Conservation (phyloP, 495 filamentous ascomycete genomes). For the Amphirosellinia nigrospora region DNA sequence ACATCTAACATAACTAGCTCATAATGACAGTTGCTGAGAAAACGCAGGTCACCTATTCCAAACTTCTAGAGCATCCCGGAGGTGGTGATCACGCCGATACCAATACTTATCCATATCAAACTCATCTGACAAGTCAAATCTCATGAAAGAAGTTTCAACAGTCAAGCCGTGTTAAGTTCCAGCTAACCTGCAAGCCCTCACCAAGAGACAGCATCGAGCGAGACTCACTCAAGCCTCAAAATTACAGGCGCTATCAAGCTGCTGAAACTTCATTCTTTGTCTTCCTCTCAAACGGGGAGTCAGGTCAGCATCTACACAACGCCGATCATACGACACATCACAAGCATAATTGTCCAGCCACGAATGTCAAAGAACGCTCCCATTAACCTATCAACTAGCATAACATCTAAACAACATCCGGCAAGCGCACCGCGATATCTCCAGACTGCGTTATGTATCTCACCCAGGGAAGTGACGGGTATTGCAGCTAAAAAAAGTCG, state of each 20-base stretch:
- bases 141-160: background rate
- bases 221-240: background rate
- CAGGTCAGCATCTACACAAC: background rate
- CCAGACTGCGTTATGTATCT: conserved; percentile 97
- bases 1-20: too few relatives aligned
- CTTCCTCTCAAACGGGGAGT: background rate
- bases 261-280: background rate
- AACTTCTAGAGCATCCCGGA: too few relatives aligned
- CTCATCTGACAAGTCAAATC: background rate
- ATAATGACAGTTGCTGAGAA: too few relatives aligned
- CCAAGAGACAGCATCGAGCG: too few relatives aligned
- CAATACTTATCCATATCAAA: background rate
- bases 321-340: conserved; percentile 5
- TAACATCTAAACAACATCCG: conserved; percentile 72
- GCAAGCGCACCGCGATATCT: conserved; percentile 91
- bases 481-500: conserved; percentile 72
- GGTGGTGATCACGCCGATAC: background rate
- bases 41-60: too few relatives aligned
- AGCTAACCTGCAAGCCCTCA: too few relatives aligned
- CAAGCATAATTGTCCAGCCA: background rate
- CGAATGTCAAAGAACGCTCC: conserved; percentile 4
- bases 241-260: background rate
- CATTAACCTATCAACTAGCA: conserved; percentile 20
- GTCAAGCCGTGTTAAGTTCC: background rate
- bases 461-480: conserved; percentile 98